Evolutionary conservation across 495 filamentous ascomycete genomes (phyloP).

Genomic region (Hypoxylon perforatum): DNA sequence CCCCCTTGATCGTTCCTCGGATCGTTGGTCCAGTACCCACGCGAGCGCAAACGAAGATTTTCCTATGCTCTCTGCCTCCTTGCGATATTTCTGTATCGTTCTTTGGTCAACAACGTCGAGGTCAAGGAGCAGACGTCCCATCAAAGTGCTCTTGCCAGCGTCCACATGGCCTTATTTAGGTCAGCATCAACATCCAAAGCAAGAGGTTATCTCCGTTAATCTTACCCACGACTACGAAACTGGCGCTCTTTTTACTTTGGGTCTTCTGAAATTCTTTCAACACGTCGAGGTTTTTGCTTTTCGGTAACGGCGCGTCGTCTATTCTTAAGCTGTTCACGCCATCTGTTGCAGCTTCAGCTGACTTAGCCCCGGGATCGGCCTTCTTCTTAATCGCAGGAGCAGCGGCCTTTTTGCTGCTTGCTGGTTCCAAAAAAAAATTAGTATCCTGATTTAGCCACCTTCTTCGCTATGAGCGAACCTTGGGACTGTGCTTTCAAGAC

Average conservation of each 20-base stretch:
- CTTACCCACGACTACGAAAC: constrained; percentile 94
- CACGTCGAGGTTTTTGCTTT: constrained; percentile 89
- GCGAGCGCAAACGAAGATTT: constrained; percentile 96
- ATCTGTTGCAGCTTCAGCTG: constrained; percentile 48
- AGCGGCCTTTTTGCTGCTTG: constrained; percentile 56
- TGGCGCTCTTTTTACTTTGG: constrained; percentile 82
- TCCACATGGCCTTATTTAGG: constrained; percentile 83
- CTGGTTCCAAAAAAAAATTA: constrained; percentile 58
- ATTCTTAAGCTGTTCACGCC: constrained; percentile 71
- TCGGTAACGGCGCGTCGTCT: constrained; percentile 75
- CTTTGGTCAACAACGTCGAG: constrained; percentile 86
- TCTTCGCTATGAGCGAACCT: constrained; percentile 72
- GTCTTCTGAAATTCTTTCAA: constrained; percentile 80
- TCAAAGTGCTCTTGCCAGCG: constrained; percentile 95
- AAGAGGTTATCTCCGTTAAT: neutral
- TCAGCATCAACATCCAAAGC: constrained; percentile 14
- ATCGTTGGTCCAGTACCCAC: constrained; percentile 93
- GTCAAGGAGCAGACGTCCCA: constrained; percentile 94
- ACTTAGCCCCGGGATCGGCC: constrained; percentile 35
- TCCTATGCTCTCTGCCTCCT: constrained; percentile 89
- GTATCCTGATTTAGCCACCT: constrained; percentile 48
- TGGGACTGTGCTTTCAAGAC: constrained; percentile 88
- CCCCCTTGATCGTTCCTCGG: constrained; percentile 85
- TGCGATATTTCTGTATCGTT: constrained; percentile 86
- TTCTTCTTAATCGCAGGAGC: constrained; percentile 51